These are phyloP conservation scores for Letharia lupina DNA, from an alignment of 495 filamentous ascomycete genomes.

Conservation along the genomic window DNA sequence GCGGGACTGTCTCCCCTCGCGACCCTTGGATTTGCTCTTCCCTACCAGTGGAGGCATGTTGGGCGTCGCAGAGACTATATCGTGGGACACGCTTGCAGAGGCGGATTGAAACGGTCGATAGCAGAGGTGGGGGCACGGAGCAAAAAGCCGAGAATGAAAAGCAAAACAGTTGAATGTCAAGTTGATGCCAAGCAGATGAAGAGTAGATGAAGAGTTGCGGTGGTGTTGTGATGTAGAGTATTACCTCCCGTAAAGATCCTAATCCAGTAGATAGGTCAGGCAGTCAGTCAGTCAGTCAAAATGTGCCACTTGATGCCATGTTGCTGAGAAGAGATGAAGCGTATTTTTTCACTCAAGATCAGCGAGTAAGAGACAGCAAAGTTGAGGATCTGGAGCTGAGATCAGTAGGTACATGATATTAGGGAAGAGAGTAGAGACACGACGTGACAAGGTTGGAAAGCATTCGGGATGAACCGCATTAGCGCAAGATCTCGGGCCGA, in stretches of 20 bases:
- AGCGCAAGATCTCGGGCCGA: too few relatives aligned
- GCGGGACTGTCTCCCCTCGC: conserved; percentile 62
- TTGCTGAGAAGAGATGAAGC: background rate
- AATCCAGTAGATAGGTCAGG: background rate
- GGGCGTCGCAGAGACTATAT: background rate
- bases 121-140: background rate
- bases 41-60: conserved; percentile 41
- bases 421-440: background rate
- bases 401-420: background rate
- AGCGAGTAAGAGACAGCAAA: background rate
- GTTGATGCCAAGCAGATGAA: background rate
- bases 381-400: background rate
- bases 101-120: background rate
- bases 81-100: background rate
- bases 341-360: too few relatives aligned
- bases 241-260: background rate
- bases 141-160: background rate
- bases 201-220: background rate
- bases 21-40: conserved; percentile 69
- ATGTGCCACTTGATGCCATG: too few relatives aligned
- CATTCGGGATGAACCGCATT: too few relatives aligned
- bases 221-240: background rate
- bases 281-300: background rate
- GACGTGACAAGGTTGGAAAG: background rate
- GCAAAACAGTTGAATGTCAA: background rate